Evolutionary conservation across 148 eudicot genomes (phyloP).

Genomic region (Salicornia ramosissima): DNA sequence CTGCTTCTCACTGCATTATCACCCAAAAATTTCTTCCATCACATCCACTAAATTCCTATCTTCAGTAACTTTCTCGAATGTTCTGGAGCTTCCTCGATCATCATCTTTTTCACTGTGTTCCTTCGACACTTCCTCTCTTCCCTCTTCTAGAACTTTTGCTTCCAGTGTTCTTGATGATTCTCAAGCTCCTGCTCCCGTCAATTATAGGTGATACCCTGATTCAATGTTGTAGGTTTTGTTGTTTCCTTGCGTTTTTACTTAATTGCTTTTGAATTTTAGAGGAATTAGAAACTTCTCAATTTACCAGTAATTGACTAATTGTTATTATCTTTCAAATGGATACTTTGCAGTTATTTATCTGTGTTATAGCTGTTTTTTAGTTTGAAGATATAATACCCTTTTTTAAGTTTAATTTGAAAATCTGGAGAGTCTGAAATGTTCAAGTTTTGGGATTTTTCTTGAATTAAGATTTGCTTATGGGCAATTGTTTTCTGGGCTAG

Average conservation of each 20-base stretch:
- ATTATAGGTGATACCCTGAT: slow-evolving; percentile 49
- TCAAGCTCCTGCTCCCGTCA: slow-evolving; percentile 48
- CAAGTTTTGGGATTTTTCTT: background rate
- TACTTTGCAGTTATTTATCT: too few relatives aligned
- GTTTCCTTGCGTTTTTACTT: too few relatives aligned
- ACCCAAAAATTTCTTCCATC: slow-evolving; percentile 20
- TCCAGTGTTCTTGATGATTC: slow-evolving; percentile 27
- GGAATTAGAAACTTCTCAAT: too few relatives aligned
- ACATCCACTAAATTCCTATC: slow-evolving; percentile 22
- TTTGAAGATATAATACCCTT: too few relatives aligned
- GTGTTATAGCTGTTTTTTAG: too few relatives aligned
- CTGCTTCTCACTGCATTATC: background rate
- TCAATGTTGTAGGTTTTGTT: too few relatives aligned
- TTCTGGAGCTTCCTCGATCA: slow-evolving; percentile 27
- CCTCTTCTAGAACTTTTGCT: slow-evolving; percentile 41
- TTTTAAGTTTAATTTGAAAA: background rate
- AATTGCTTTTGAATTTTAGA: too few relatives aligned
- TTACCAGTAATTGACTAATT: too few relatives aligned
- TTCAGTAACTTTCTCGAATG: slow-evolving; percentile 24
- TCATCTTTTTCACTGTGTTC: slow-evolving; percentile 11
- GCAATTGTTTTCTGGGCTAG: too few relatives aligned
- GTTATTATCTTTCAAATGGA: too few relatives aligned
- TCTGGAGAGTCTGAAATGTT: background rate
- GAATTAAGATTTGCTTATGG: background rate
- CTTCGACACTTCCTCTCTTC: background rate